phyloP scores from a whole-genome alignment of 805 yeast species.

The Zygosaccharomyces pseudorouxii region DNA sequence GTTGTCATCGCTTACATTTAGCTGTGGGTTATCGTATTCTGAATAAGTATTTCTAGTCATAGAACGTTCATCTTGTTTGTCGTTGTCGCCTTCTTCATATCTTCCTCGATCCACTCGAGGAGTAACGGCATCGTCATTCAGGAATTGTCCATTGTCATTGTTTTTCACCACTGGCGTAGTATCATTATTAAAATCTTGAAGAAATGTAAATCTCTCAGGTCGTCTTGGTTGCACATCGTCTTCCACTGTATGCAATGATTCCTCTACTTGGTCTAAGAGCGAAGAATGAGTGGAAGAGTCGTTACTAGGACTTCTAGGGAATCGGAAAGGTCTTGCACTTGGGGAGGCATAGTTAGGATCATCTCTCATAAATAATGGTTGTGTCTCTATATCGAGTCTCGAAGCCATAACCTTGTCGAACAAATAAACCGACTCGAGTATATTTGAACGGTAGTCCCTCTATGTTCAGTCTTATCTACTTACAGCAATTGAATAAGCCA shows the following conservation, averaged over 20 bases:
- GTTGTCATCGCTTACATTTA: neutral
- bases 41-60: neutral
- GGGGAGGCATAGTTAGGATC: constrained; percentile 11
- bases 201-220: constrained; percentile 1
- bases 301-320: neutral
- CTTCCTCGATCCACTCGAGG: constrained; percentile 3
- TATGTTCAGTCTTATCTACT: neutral
- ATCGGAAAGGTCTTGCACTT: constrained; percentile 7
- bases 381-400: constrained; percentile 7
- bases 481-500: neutral
- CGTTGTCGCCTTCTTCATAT: neutral
- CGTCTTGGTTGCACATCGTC: neutral
- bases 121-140: constrained; percentile 1
- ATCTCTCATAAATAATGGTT: constrained; percentile 10
- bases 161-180: constrained; percentile 10
- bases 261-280: neutral
- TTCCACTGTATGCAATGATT: neutral
- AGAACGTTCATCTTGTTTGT: neutral
- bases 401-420: constrained; percentile 9
- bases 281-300: neutral
- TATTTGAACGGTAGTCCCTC: neutral
- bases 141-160: neutral
- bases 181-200: constrained; percentile 5
- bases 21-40: neutral
- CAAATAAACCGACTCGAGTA: neutral